Conservation (phyloP, 345 rosid species). For the Lepidium didymum region DNA sequence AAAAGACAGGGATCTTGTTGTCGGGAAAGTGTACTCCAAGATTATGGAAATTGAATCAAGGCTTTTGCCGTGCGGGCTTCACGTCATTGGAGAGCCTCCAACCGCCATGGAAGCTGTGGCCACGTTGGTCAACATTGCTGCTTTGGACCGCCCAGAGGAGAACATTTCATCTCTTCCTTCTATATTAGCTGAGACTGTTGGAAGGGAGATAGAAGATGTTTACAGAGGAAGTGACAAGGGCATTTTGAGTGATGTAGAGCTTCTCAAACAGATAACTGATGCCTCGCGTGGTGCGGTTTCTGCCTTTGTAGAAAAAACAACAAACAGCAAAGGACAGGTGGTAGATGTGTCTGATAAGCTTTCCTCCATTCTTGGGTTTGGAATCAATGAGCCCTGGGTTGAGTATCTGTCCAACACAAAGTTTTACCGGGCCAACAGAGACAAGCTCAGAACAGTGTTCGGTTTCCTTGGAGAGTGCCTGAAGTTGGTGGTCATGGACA, state of each 20-base stretch:
- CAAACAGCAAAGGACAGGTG: slow-evolving; percentile 86
- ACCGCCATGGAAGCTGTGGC: slow-evolving; percentile 97
- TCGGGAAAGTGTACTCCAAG: slow-evolving; percentile 95
- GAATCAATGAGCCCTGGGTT: slow-evolving; percentile 95
- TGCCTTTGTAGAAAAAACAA: slow-evolving; percentile 69
- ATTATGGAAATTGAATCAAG: slow-evolving; percentile 99
- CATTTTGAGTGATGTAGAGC: slow-evolving; percentile 87
- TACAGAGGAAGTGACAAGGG: slow-evolving; percentile 89
- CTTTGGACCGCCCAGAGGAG: slow-evolving; percentile 83
- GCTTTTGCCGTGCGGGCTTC: slow-evolving; percentile 94
- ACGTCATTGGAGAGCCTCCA: slow-evolving; percentile 96
- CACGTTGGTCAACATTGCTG: slow-evolving; percentile 91
- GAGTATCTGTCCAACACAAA: slow-evolving; percentile 78
- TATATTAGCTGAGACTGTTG: slow-evolving; percentile 73
- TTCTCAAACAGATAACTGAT: slow-evolving; percentile 87
- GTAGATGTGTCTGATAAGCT: slow-evolving; percentile 76
- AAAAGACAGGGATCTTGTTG: slow-evolving; percentile 78
- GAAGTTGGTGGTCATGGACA: slow-evolving; percentile 87
- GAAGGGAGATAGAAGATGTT: slow-evolving; percentile 75
- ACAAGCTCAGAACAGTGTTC: slow-evolving; percentile 66
- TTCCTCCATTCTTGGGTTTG: slow-evolving; percentile 78
- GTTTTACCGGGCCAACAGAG: slow-evolving; percentile 87
- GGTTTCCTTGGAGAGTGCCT: slow-evolving; percentile 82
- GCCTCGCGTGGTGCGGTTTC: slow-evolving; percentile 86
- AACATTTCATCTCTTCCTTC: slow-evolving; percentile 67